Conservation (phyloP, 768 basidiomycete species). For the Rhizopogon roseolus region DNA sequence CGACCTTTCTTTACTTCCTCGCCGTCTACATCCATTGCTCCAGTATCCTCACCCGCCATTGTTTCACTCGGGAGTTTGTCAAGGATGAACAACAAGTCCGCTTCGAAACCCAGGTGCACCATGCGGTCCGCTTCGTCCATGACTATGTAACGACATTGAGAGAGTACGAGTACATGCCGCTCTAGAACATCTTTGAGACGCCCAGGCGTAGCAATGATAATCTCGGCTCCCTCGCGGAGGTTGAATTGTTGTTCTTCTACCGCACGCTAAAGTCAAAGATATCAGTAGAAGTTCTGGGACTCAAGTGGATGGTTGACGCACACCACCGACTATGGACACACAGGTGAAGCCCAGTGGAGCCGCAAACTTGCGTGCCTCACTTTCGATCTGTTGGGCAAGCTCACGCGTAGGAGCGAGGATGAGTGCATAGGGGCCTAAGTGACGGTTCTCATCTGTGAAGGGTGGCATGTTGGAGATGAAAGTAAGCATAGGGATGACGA, state of each 20-base stretch:
- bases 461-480: constrained; percentile 87
- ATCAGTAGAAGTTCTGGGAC: constrained; percentile 10
- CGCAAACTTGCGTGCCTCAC: constrained; percentile 90
- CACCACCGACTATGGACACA: constrained; percentile 98
- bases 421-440: constrained; percentile 89
- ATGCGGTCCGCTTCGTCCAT: constrained; percentile 99
- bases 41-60: constrained; percentile 80
- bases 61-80: constrained; percentile 86
- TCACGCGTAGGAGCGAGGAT: constrained; percentile 98
- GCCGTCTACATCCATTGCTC: constrained; percentile 73
- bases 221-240: constrained; percentile 96
- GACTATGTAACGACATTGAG: constrained; percentile 96
- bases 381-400: constrained; percentile 95
- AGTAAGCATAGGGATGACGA: constrained; percentile 95
- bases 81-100: constrained; percentile 89
- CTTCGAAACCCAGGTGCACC: constrained; percentile 97
- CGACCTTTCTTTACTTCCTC: constrained; percentile 59
- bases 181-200: constrained; percentile 98
- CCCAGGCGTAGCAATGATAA: constrained; percentile 98
- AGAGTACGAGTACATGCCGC: constrained; percentile 89
- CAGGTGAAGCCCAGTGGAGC: constrained; percentile 85
- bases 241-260: constrained; percentile 99
- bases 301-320: constrained; percentile 25
- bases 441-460: constrained; percentile 89
- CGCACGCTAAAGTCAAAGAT: constrained; percentile 49